Evolutionary conservation across 2,329 filamentous ascomycete species (phyloP).

Genomic region (Zasmidium citrigriseum): DNA sequence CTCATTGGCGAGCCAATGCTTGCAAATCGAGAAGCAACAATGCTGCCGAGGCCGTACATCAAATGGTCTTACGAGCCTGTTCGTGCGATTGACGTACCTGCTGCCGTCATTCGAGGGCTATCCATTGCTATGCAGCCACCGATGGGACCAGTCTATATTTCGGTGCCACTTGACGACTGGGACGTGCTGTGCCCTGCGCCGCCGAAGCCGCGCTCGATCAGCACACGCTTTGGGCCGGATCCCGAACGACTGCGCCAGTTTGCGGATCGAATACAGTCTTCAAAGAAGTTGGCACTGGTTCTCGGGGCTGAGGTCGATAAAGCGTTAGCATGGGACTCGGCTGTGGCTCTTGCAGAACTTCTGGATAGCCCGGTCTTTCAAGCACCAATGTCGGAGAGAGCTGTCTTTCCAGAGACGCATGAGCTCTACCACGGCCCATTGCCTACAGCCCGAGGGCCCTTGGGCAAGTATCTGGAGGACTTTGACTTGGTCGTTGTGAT

Average conservation of each 20-base stretch:
- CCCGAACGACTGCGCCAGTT: background rate
- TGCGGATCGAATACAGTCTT: background rate
- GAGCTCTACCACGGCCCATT: background rate
- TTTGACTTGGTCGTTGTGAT: conserved; percentile 3
- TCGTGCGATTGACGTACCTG: background rate
- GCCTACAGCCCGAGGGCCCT: background rate
- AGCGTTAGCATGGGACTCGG: background rate
- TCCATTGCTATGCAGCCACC: background rate
- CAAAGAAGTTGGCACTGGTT: background rate
- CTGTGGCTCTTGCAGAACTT: background rate
- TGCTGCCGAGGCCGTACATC: background rate
- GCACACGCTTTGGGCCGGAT: background rate
- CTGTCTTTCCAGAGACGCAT: background rate
- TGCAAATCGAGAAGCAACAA: background rate
- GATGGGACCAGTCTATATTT: background rate
- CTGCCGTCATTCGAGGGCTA: background rate
- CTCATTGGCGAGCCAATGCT: background rate
- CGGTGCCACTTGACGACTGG: background rate
- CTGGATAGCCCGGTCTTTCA: background rate
- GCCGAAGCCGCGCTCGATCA: background rate
- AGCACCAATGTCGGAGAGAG: background rate
- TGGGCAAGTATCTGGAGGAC: background rate
- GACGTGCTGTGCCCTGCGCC: background rate
- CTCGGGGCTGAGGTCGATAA: background rate
- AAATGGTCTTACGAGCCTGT: background rate